Conservation (phyloP, 1,139 yeast genomes). For the Scheffersomyces segobiensis region DNA sequence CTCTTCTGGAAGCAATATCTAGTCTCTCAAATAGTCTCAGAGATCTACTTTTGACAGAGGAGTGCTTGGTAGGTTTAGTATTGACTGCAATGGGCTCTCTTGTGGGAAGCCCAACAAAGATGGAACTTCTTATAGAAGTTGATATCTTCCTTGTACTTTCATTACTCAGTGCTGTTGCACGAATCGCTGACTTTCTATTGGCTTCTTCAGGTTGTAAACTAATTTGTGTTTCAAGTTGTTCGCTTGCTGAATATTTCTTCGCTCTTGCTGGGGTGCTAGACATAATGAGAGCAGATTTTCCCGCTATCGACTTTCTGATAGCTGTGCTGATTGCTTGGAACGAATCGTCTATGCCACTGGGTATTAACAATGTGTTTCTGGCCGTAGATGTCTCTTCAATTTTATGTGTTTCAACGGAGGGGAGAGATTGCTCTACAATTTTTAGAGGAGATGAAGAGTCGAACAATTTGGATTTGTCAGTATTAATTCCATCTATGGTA, state of each 20-base stretch:
- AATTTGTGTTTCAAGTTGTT: neutral
- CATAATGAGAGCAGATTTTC: constrained; percentile 17
- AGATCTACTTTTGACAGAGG: constrained; percentile 10
- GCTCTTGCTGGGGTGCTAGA: neutral
- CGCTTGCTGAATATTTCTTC: neutral
- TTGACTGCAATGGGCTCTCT: constrained; percentile 34
- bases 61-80: constrained; percentile 10
- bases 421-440: neutral
- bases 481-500: neutral
- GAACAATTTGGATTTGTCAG: neutral
- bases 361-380: no score
- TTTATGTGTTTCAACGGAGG: neutral
- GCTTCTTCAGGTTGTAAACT: neutral
- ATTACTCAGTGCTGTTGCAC: neutral
- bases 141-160: neutral
- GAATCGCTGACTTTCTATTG: neutral
- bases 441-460: neutral
- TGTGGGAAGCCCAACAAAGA: constrained; percentile 41
- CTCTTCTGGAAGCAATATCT: constrained; percentile 17
- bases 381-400: neutral
- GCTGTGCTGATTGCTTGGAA: constrained; percentile 41
- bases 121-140: constrained; percentile 31
- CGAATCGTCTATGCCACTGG: constrained; percentile 18
- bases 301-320: constrained; percentile 41
- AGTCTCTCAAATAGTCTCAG: constrained; percentile 19